phyloP scores from a whole-genome alignment of 306 rosid species.

The Heteromeles arbutifolia region DNA sequence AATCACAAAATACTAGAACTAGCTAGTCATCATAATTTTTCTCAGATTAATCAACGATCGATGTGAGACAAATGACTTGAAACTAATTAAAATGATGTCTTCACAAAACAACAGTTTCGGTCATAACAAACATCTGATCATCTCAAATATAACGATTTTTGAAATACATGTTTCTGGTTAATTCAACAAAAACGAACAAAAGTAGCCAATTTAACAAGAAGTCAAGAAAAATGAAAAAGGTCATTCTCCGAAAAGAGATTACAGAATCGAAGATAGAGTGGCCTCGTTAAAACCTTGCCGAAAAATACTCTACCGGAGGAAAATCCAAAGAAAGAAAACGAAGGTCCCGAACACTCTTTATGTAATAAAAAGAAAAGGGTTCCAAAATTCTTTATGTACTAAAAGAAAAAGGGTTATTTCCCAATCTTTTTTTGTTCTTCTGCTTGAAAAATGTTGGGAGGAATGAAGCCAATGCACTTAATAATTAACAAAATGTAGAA shows the following conservation, averaged over 20 bases:
- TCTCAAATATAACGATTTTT: background rate
- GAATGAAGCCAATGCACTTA: background rate
- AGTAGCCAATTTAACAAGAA: background rate
- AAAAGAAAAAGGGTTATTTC: background rate
- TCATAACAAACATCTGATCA: background rate
- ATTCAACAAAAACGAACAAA: background rate
- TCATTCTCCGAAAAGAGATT: background rate
- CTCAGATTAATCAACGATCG: background rate
- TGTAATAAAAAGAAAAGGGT: background rate
- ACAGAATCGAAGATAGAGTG: too few relatives aligned
- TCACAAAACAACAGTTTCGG: background rate
- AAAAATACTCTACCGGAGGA: too few relatives aligned
- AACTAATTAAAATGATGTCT: background rate
- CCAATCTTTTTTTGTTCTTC: background rate
- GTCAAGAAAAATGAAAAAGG: background rate
- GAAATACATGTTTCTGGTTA: background rate
- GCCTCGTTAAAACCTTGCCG: too few relatives aligned
- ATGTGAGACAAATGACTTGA: background rate
- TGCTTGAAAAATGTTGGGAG: background rate
- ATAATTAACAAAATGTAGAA: background rate
- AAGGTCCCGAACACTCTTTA: too few relatives aligned
- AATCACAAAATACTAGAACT: background rate
- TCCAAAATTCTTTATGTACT: background rate
- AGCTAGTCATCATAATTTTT: background rate
- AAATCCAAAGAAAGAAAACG: too few relatives aligned